A percentile compares a stretch with the other conserved stretches of the same genome.
These are phyloP conservation scores for Lindgomyces ingoldianus DNA, from an alignment of 495 filamentous ascomycete genomes.

Conservation along the genomic window DNA sequence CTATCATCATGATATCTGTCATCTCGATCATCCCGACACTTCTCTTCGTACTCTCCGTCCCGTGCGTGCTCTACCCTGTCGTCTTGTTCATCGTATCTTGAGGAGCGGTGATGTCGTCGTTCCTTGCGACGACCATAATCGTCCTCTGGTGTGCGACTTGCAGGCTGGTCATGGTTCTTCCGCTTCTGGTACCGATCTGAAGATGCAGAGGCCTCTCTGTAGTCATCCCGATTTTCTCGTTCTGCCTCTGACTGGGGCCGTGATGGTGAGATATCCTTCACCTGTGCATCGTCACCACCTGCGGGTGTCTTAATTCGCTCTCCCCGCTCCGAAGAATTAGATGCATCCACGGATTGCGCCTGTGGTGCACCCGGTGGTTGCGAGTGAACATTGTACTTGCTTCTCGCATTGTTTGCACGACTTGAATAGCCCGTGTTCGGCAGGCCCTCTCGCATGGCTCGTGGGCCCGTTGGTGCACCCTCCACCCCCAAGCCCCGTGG, in stretches of 20 bases:
- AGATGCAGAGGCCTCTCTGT: slow-evolving; percentile 39
- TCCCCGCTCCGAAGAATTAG: slow-evolving; percentile 20
- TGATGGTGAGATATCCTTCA: background rate
- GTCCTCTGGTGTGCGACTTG: slow-evolving; percentile 50
- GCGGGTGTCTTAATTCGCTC: background rate
- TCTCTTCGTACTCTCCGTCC: slow-evolving; percentile 16
- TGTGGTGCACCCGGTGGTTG: slow-evolving; percentile 37
- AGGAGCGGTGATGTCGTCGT: slow-evolving; percentile 47
- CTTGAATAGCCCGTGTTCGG: slow-evolving; percentile 68
- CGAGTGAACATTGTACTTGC: background rate
- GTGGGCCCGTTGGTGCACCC: slow-evolving; percentile 86
- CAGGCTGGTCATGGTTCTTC: slow-evolving; percentile 60
- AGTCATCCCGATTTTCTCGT: background rate
- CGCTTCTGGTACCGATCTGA: slow-evolving; percentile 55
- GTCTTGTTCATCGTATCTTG: slow-evolving; percentile 54
- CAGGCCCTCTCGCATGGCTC: slow-evolving; percentile 85
- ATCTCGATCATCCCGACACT: slow-evolving; percentile 15
- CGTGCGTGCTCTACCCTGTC: slow-evolving; percentile 10
- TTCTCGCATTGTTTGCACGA: slow-evolving; percentile 29
- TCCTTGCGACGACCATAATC: slow-evolving; percentile 53
- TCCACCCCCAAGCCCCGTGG: slow-evolving; percentile 62
- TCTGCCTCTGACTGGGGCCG: background rate
- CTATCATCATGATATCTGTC: slow-evolving; percentile 18
- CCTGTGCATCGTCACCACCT: background rate
- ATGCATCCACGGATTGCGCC: background rate